These are phyloP conservation scores for Ganoderma sp. DNA, from an alignment of 1,284 basidiomycete species.

Conservation along the genomic window DNA sequence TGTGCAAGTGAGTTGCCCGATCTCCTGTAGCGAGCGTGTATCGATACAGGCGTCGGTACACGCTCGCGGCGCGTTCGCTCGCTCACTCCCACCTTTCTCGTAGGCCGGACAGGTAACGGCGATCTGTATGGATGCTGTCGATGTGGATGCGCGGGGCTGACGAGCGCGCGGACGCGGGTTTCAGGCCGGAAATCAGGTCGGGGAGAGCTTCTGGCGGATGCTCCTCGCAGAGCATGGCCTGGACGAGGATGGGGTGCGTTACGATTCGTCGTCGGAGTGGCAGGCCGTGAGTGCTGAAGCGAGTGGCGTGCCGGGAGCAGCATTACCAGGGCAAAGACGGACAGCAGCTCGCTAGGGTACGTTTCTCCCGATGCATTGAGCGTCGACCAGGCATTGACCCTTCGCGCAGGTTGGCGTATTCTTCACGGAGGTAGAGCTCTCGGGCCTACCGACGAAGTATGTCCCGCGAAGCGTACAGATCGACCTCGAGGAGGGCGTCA, in stretches of 20 bases:
- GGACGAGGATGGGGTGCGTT: slow-evolving; percentile 68
- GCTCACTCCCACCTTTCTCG: not conserved
- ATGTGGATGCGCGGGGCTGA: slow-evolving; percentile 10
- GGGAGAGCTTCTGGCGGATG: slow-evolving; percentile 80
- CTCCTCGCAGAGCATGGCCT: slow-evolving; percentile 83
- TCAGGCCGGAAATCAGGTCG: slow-evolving; percentile 78
- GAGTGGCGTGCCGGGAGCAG: slow-evolving; percentile 36
- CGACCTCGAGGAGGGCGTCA: slow-evolving; percentile 92
- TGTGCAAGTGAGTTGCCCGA: slow-evolving; percentile 26
- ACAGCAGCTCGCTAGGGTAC: slow-evolving; percentile 53
- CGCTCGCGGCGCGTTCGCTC: slow-evolving; percentile 10
- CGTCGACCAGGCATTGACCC: not conserved
- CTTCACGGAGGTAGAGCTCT: slow-evolving; percentile 65
- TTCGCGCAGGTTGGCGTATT: slow-evolving; percentile 69
- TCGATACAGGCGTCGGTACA: slow-evolving; percentile 4
- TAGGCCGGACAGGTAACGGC: slow-evolving; percentile 29
- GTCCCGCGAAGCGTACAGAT: slow-evolving; percentile 95
- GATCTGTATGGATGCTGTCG: slow-evolving; percentile 7
- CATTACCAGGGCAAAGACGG: slow-evolving; percentile 56
- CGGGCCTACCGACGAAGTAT: slow-evolving; percentile 63
- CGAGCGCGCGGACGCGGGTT: slow-evolving; percentile 3
- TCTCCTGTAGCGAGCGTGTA: not conserved
- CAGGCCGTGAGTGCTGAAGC: slow-evolving; percentile 7
- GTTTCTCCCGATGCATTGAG: slow-evolving; percentile 22
- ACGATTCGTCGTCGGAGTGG: slow-evolving; percentile 12